A percentile compares a stretch with the other conserved stretches of the same genome.
Conservation (phyloP, 208 protist species). For the Acanthamoeba healyi region DNA sequence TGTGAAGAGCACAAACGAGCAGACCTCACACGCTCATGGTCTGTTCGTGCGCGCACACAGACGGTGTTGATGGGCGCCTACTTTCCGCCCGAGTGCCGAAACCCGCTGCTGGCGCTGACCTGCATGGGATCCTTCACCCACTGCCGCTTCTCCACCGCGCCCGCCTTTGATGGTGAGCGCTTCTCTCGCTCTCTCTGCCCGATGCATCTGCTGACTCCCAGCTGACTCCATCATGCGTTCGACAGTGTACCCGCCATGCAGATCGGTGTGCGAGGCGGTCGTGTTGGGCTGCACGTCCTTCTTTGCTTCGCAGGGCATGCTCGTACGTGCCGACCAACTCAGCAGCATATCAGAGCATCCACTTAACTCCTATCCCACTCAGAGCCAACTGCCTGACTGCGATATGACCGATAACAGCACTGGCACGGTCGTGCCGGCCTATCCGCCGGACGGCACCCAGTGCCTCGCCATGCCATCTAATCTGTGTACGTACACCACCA, state of each 20-base stretch:
- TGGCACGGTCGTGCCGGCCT: not conserved
- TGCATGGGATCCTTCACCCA: conserved; percentile 49
- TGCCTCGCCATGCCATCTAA: conserved; percentile 6
- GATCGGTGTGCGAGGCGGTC: conserved; percentile 34
- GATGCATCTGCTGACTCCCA: not conserved
- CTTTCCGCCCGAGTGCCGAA: conserved; percentile 26
- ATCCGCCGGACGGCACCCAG: conserved; percentile 16
- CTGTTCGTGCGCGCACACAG: not conserved
- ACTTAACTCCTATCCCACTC: too few relatives aligned
- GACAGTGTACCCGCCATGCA: conserved; percentile 26
- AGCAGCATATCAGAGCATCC: too few relatives aligned
- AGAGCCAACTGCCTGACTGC: conserved; percentile 37
- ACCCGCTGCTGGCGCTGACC: not conserved
- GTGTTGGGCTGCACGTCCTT: not conserved
- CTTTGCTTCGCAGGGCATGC: conserved; percentile 19
- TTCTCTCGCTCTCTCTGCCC: not conserved
- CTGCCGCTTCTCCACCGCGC: not conserved
- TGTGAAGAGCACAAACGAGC: too few relatives aligned
- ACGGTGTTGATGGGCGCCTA: conserved; percentile 38
- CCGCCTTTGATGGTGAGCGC: not conserved
- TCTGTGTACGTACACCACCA: not conserved
- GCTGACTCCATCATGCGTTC: too few relatives aligned
- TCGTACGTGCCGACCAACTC: not conserved
- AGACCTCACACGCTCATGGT: too few relatives aligned
- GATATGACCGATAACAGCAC: conserved; percentile 67